Conservation (phyloP, 352 stramenopile species). For the Pythium oligandrum region DNA sequence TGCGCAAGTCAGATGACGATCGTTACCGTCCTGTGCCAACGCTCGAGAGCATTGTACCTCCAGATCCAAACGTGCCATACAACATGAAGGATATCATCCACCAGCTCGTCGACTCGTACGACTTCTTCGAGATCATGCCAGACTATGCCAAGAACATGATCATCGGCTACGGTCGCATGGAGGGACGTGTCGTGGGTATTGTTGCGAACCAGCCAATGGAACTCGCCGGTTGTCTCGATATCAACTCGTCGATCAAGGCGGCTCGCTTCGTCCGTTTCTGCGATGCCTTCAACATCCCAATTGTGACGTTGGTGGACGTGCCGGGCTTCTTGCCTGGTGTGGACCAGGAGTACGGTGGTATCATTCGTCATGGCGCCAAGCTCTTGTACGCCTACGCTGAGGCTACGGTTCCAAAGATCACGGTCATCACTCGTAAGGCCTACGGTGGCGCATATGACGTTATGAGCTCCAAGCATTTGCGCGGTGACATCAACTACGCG, state of each 20-base stretch:
- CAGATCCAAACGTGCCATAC: constrained; percentile 97
- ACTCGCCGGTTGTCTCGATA: constrained; percentile 96
- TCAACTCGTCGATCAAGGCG: constrained; percentile 95
- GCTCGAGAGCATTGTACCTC: constrained; percentile 92
- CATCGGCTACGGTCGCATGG: constrained; percentile 95
- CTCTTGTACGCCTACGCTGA: constrained; percentile 98
- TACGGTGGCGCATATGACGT: constrained; percentile 99
- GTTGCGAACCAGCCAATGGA: constrained; percentile 98
- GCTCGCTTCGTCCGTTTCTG: constrained; percentile 98
- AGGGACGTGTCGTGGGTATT: constrained; percentile 94
- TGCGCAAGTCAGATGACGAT: constrained; percentile 82
- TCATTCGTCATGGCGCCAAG: constrained; percentile 97
- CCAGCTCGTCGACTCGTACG: constrained; percentile 93
- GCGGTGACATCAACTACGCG: constrained; percentile 97
- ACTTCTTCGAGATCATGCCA: constrained; percentile 97
- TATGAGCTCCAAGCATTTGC: constrained; percentile 98
- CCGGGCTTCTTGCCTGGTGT: constrained; percentile 97
- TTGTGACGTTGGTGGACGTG: constrained; percentile 98
- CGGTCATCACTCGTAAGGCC: constrained; percentile 97
- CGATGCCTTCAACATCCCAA: constrained; percentile 98
- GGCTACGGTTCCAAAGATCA: constrained; percentile 97
- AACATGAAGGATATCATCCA: constrained; percentile 97
- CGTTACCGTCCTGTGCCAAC: constrained; percentile 80
- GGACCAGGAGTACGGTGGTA: constrained; percentile 87
- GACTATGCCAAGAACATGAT: constrained; percentile 98